Evolutionary conservation across 495 filamentous ascomycete genomes (phyloP), one percentile per base, ranked within the genome.

Genomic region (Parmelia sp.): DNA sequence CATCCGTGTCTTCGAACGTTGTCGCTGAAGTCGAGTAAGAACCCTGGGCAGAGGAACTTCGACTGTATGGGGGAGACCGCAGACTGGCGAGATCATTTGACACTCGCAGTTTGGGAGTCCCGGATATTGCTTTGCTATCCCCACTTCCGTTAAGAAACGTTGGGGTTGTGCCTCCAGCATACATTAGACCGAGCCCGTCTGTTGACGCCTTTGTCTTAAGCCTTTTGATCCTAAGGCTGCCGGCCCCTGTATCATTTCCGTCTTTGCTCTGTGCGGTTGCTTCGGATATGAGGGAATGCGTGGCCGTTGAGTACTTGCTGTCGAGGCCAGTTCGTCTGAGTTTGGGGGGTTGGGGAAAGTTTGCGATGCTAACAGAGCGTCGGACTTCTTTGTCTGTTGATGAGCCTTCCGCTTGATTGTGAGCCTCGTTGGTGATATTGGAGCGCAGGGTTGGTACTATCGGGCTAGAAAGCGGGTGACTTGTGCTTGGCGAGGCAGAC

Each of bases 11-110:
- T 60, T 96, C 91, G 67, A 91, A 92, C 6, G 88, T 91, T 0
- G 92, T 96, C 39, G 88, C 91, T 53, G 89, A 92, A 14, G 91
- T 94, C 14, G 91, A 93, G 73, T 92, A 93, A 4, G 92, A 96
- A 37, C 87, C 92, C 73, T 96, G 87, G 7, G 90, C 88, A 29
- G 92, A 96, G 39, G 91, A 96, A 74, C 86, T 93, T 69, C 90
- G 82, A 73, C 92, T 96, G 64, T 92, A 89, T 1, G 89, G 83
- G n/a, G 89, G 89, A 23, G 92, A 95, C 14, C 86, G 83, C 21
- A 88, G 74, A 71, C 84, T 91, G 45, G 89, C 81, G 25, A 86
- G 74, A 33, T 86, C 88, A 66, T 92, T 89, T 10, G 85, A 88
- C 65, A 85, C 84, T 67, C 86, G 82, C 55, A 79, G 75, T 39